These are phyloP conservation scores for Stagonosporopsis rhizophila DNA, from an alignment of 2,329 filamentous ascomycete genomes.

Conservation along the genomic window DNA sequence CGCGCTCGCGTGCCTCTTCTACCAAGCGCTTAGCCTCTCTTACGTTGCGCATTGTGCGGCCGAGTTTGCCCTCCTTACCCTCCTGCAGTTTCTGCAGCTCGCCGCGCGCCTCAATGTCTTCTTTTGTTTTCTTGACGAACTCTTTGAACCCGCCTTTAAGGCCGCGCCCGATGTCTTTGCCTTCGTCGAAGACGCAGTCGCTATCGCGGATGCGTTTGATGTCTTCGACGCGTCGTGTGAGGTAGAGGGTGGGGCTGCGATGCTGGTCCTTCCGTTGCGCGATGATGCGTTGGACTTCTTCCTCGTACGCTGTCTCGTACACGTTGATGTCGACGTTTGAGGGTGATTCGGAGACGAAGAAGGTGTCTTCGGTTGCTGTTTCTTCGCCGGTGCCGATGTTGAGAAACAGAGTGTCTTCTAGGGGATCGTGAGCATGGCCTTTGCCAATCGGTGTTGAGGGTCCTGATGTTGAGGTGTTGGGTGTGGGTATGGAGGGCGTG, in stretches of 20 bases:
- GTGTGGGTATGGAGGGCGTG: conserved; percentile 31
- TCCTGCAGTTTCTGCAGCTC: conserved; percentile 45
- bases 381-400: conserved; percentile 74
- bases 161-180: conserved; percentile 34
- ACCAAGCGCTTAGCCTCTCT: conserved; percentile 44
- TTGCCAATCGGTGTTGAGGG: conserved; percentile 49
- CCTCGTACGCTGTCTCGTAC: conserved; percentile 86
- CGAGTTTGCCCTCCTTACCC: conserved; percentile 43
- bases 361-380: conserved; percentile 38
- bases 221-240: conserved; percentile 58
- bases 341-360: conserved; percentile 81
- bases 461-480: conserved; percentile 25
- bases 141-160: conserved; percentile 45
- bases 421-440: conserved; percentile 69
- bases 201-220: conserved; percentile 47
- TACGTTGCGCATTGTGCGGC: conserved; percentile 42
- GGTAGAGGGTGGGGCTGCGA: conserved; percentile 62
- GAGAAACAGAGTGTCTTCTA: conserved; percentile 72
- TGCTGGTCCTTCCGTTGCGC: conserved; percentile 50
- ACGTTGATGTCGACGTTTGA: conserved; percentile 84
- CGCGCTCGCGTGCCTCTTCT: conserved; percentile 43
- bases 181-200: conserved; percentile 43
- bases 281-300: conserved; percentile 78
- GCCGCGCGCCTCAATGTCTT: conserved; percentile 40
- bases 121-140: conserved; percentile 47